phyloP scores from a whole-genome alignment of 768 basidiomycete species.

The Dictyophora rubrovolvata region DNA sequence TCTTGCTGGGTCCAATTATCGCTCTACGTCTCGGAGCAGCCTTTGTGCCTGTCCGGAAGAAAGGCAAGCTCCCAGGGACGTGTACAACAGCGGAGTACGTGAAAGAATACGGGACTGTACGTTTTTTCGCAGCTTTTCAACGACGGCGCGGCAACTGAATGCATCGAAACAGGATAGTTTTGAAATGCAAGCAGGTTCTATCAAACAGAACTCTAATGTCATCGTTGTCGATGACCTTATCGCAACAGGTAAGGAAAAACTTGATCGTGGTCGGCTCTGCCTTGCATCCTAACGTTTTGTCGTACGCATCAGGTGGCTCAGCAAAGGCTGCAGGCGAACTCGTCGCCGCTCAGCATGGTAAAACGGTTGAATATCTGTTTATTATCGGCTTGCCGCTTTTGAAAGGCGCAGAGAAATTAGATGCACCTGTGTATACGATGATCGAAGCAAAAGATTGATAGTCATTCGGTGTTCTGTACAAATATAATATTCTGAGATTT shows the following conservation, averaged over 20 bases:
- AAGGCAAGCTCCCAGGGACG: slow-evolving; percentile 87
- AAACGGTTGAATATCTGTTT: slow-evolving; percentile 88
- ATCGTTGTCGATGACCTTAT: slow-evolving; percentile 91
- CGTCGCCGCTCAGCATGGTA: slow-evolving; percentile 70
- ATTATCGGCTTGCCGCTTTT: slow-evolving; percentile 76
- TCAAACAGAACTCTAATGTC: slow-evolving; percentile 73
- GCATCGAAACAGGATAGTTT: slow-evolving; percentile 64
- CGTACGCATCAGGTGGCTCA: slow-evolving; percentile 59
- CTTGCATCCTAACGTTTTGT: background rate
- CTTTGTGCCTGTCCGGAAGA: slow-evolving; percentile 92
- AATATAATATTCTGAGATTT: background rate
- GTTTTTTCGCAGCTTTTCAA: slow-evolving; percentile 16
- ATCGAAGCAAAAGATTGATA: slow-evolving; percentile 58
- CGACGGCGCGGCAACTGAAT: background rate
- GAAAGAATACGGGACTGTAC: slow-evolving; percentile 88
- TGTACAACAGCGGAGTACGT: slow-evolving; percentile 66
- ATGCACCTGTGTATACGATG: slow-evolving; percentile 84
- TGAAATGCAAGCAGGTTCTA: slow-evolving; percentile 86
- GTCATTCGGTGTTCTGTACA: background rate
- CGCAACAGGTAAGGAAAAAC: slow-evolving; percentile 65
- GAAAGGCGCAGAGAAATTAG: slow-evolving; percentile 65
- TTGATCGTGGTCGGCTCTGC: background rate
- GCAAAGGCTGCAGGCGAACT: slow-evolving; percentile 90
- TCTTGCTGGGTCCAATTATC: slow-evolving; percentile 87
- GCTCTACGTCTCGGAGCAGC: slow-evolving; percentile 85